Evolutionary conservation across 2,329 filamentous ascomycete genomes (phyloP).

Genomic region (Alternaria novae-zelandiae): DNA sequence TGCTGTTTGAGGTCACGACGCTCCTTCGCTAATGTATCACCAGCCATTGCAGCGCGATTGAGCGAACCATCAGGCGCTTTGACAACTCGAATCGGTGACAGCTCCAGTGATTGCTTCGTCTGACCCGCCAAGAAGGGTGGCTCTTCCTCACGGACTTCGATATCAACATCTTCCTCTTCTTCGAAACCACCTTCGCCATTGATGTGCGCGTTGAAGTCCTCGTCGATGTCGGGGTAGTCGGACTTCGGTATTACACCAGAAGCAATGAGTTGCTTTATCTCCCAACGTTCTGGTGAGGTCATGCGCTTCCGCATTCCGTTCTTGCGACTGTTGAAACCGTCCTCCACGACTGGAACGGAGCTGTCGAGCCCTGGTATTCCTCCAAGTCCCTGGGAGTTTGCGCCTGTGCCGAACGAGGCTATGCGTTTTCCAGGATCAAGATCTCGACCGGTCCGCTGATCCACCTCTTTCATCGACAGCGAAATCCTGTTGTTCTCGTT

Average conservation of each 20-base stretch:
- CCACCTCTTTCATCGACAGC: slow-evolving; percentile 96
- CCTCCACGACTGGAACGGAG: slow-evolving; percentile 68
- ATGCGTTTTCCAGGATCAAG: slow-evolving; percentile 78
- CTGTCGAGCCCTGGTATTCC: slow-evolving; percentile 59
- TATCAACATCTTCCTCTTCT: slow-evolving; percentile 95
- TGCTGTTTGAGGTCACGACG: slow-evolving; percentile 86
- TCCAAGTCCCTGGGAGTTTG: slow-evolving; percentile 84
- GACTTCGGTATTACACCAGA: slow-evolving; percentile 91
- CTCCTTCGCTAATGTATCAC: slow-evolving; percentile 86
- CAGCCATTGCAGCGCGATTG: slow-evolving; percentile 94
- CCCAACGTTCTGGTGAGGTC: slow-evolving; percentile 97
- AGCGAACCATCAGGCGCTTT: slow-evolving; percentile 98
- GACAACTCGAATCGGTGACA: slow-evolving; percentile 94
- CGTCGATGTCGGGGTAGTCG: slow-evolving; percentile 92
- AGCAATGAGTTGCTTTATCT: slow-evolving; percentile 94
- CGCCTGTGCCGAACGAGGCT: slow-evolving; percentile 70
- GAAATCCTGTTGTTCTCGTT: slow-evolving; percentile 83
- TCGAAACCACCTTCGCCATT: slow-evolving; percentile 87
- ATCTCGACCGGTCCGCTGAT: slow-evolving; percentile 86
- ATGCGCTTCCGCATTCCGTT: slow-evolving; percentile 80
- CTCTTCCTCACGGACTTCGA: slow-evolving; percentile 94
- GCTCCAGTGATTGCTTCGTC: slow-evolving; percentile 92
- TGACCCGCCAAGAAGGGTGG: slow-evolving; percentile 95
- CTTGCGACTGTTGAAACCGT: slow-evolving; percentile 55
- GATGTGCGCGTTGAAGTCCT: slow-evolving; percentile 88